Evolutionary conservation across 2,329 filamentous ascomycete genomes (phyloP).

Genomic region (Penicillium janthinellum): DNA sequence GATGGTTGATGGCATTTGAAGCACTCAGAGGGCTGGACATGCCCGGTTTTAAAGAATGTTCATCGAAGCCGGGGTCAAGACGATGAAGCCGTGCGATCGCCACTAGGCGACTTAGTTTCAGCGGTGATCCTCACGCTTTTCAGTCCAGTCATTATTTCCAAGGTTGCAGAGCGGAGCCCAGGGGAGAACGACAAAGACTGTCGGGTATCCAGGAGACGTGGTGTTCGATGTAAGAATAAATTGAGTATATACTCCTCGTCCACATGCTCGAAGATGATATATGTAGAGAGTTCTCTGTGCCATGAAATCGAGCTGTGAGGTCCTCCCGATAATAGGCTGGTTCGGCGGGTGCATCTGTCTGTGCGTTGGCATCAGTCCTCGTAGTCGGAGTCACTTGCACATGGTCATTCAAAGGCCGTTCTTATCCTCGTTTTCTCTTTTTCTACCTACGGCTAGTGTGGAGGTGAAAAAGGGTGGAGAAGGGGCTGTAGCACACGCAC

Average conservation of each 20-base stretch:
- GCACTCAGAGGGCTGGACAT: neutral
- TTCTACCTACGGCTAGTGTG: neutral
- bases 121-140: conserved; percentile 24
- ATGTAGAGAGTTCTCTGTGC: neutral
- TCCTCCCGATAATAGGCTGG: neutral
- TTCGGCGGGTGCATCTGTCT: neutral
- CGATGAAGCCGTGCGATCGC: conserved; percentile 22
- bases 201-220: neutral
- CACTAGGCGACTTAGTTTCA: conserved; percentile 16
- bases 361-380: neutral
- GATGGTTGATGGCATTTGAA: neutral
- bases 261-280: neutral
- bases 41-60: neutral
- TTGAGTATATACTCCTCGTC: neutral
- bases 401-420: neutral
- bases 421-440: neutral
- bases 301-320: neutral
- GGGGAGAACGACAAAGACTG: neutral
- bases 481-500: neutral
- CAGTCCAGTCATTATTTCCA: conserved; percentile 4
- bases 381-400: neutral
- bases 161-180: neutral
- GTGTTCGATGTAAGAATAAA: neutral
- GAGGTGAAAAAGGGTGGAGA: neutral
- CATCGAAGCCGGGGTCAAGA: neutral